Base-by-base conservation (phyloP, 2,329 filamentous ascomycete species). In the Lachnellula suecica region DNA sequence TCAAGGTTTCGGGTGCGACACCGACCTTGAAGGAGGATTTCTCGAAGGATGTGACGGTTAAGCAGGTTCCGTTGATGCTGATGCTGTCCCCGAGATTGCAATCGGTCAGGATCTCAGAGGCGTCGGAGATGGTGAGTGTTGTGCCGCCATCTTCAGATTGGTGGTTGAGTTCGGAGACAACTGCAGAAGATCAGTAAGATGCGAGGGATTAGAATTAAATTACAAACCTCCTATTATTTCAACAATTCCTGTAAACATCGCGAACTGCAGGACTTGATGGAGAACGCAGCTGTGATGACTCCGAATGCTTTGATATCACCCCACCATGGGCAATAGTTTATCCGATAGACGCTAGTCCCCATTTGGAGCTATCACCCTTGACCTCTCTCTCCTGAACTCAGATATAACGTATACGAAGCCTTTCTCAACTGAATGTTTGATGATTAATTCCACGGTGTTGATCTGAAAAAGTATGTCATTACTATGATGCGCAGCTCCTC, bases 201-300 rank as follows among this genome's bases (percentile, higher is more conserved):
- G 50, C 49, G 51, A 41, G 13, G 11, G 25, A 19, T 19, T 37
- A 47, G 47, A 38, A 29, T 25, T 9, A 4, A 19, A 4, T 20
- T 19, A 37, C 85, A 73, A 76, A 96, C 93, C 92, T 76, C 94
- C 94, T 59, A 97, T 87, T 57, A 87, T 88, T 74, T 96, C 91
- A 49, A 96, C 89, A 57, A 96, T 88, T 63, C 94, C 94, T 52
- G 94, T 97, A 68, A 99, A 97, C 94, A 99, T 97, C 37, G 45
- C 56, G 48, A 29, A 38, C n/a, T n/a, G n/a, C n/a, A n/a, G n/a
- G 19, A 4, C 10, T 37, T 25, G n/a, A 10, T 34, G 29, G 20
- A 19, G 24, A n/a, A 13, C 6, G 10, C 35, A 17, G 24, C 31
- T 27, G 10, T 19, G 17, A 13, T 20, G 22, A 34, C 15, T 19